Base-by-base conservation (phyloP, 495 filamentous ascomycete genomes). In the Penicillium longicatenatum region DNA sequence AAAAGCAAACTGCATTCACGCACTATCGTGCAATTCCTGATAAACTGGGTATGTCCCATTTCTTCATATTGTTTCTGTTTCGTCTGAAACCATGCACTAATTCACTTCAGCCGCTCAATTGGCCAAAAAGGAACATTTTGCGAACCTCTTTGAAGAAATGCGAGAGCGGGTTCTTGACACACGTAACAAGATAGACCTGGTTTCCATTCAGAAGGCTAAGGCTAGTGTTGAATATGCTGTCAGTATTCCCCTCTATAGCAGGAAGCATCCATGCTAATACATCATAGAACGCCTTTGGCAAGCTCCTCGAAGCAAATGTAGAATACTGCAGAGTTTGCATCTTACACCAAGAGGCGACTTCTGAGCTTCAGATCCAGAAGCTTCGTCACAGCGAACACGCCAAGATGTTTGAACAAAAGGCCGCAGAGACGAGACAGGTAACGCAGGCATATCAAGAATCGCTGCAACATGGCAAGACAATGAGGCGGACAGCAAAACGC, bases 261-360 rank as follows among this genome's bases (percentile, higher is more conserved):
- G 2, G 29, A 22, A 21, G 0, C 21, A 2, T 43, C 21, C 30
- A 26, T 53, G 46, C 62, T 70, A 21, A 75, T 47, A 7, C 0
- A 22, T 67, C 77, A 41, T 67, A 87, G 74, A 75, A 83, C 55
- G 72, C 81, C 26, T 82, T 96, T 8, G 76, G 80, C 29, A 61
- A 67, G 19, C 79, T 96, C 21, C 83, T 83, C 12, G 66, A 71
- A 29, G 69, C 80, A 10, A 84, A 90, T 53, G 79, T 87, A 41
- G 80, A 83, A 30, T 76, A 92, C 11, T 67, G 91, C 14, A 85
- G 90, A 63, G 79, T 80, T 2, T 81, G 90, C 54, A 70, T 97
- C 43, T 77, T 82, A 46, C 75, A 86, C 7, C 77, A 93, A 30
- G 95, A 98, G 74, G 93, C 91, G 0, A 68, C 75, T 9, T 97